Percentiles rank a stretch among this genome's conserved stretches.
These are phyloP conservation scores for Penicillium simplicissimum DNA, from an alignment of 495 filamentous ascomycete genomes.

Conservation along the genomic window DNA sequence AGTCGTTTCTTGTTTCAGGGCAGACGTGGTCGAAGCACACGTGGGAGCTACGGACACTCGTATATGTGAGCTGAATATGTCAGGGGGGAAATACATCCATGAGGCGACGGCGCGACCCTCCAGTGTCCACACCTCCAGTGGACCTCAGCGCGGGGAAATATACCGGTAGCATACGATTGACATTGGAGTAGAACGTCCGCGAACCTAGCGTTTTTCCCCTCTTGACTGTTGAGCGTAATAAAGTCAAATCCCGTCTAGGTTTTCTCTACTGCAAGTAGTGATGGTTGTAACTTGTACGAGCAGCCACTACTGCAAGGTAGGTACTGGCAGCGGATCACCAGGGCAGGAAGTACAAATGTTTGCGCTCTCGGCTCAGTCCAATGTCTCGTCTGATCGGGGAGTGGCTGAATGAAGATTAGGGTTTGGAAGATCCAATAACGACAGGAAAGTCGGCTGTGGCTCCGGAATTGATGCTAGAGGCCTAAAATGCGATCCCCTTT, in stretches of 20 bases:
- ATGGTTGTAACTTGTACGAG: too few species aligned
- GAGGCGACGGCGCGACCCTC: neutral
- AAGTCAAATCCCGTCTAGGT: too few species aligned
- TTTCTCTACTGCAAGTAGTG: too few species aligned
- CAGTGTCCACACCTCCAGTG: too few species aligned
- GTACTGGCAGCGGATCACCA: neutral
- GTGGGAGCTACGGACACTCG: neutral
- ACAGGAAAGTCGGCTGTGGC: neutral
- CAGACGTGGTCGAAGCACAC: too few species aligned
- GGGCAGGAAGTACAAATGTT: neutral
- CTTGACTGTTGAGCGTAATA: too few species aligned
- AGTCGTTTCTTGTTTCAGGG: too few species aligned
- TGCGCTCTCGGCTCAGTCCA: neutral
- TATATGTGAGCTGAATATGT: neutral
- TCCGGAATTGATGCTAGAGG: neutral
- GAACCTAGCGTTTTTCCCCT: too few species aligned
- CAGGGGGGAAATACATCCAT: neutral
- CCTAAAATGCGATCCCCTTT: neutral
- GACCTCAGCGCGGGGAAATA: neutral
- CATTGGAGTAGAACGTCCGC: neutral
- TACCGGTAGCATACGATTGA: neutral
- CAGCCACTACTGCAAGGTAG: too few species aligned
- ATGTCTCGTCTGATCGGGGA: neutral
- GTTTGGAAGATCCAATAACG: neutral
- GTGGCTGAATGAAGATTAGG: neutral